These are phyloP conservation scores for Hondaea fermentalgiana DNA, from an alignment of 108 stramenopile genomes.

Conservation along the genomic window DNA sequence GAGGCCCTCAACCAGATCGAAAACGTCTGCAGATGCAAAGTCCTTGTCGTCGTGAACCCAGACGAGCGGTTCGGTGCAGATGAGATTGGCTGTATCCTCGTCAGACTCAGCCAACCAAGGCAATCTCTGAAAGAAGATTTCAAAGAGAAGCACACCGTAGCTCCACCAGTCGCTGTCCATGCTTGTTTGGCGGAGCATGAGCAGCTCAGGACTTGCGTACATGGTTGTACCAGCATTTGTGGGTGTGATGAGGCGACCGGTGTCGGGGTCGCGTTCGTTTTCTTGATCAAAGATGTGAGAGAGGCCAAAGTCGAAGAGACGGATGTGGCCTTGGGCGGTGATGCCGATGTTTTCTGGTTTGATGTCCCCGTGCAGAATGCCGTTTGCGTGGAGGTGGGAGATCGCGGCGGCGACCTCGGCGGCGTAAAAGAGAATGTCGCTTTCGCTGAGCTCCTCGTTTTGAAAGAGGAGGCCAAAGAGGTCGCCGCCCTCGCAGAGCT, in stretches of 20 bases:
- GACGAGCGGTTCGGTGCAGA: not conserved
- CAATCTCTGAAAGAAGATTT: not conserved
- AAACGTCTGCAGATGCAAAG: not conserved
- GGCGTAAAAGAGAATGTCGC: not conserved
- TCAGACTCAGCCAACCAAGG: not conserved
- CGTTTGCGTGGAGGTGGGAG: not conserved
- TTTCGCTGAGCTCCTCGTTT: not conserved
- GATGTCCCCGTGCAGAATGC: not conserved
- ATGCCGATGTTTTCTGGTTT: slow-evolving; percentile 12
- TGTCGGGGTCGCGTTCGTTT: not conserved
- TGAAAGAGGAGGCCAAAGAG: not conserved
- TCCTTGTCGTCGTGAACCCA: not conserved
- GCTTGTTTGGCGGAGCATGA: not conserved
- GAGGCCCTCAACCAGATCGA: not conserved
- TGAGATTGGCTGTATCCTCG: not conserved
- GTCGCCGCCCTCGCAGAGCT: slow-evolving; percentile 7
- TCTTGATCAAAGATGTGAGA: not conserved
- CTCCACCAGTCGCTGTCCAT: slow-evolving; percentile 11
- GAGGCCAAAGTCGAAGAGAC: not conserved
- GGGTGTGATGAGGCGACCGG: not conserved
- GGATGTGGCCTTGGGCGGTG: not conserved
- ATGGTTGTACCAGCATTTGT: not conserved
- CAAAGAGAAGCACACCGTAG: not conserved
- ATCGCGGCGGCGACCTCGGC: not conserved
- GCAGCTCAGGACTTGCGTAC: not conserved